Evolutionary conservation across 305 asterid species (phyloP).

Genomic region (Striga hermonthica): DNA sequence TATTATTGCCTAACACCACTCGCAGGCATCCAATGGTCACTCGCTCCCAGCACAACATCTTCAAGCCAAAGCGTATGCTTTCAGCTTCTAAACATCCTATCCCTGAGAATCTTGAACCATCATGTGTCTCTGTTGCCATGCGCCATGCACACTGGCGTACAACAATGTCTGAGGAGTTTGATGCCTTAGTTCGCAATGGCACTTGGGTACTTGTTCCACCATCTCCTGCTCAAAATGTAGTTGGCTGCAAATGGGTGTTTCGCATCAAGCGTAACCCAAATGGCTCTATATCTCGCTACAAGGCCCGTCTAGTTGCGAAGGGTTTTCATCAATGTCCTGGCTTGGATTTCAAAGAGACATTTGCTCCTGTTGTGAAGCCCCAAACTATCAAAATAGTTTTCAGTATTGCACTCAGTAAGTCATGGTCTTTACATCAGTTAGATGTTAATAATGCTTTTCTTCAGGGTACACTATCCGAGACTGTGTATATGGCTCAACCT

Average conservation of each 20-base stretch:
- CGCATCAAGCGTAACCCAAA: not conserved
- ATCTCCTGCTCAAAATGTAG: not conserved
- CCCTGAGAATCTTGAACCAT: not conserved
- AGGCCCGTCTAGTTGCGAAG: too few relatives aligned
- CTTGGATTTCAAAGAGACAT: too few relatives aligned
- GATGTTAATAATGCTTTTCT: not conserved
- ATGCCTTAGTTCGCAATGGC: not conserved
- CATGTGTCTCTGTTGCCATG: not conserved
- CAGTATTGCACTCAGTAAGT: too few relatives aligned
- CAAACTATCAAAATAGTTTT: too few relatives aligned
- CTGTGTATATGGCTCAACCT: not conserved
- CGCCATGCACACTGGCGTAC: not conserved
- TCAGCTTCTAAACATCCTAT: too few relatives aligned
- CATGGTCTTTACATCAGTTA: not conserved
- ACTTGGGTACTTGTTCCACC: not conserved
- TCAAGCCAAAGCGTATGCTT: not conserved
- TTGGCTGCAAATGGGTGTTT: slow-evolving; percentile 13
- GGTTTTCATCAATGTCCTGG: too few relatives aligned
- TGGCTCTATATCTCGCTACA: not conserved
- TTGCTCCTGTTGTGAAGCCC: too few relatives aligned
- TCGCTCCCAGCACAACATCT: not conserved
- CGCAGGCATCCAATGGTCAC: not conserved
- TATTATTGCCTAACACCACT: too few relatives aligned
- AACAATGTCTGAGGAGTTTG: not conserved
- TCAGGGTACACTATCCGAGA: not conserved